Conservation (phyloP, 495 filamentous ascomycete species). For the Neurospora cerealis region DNA sequence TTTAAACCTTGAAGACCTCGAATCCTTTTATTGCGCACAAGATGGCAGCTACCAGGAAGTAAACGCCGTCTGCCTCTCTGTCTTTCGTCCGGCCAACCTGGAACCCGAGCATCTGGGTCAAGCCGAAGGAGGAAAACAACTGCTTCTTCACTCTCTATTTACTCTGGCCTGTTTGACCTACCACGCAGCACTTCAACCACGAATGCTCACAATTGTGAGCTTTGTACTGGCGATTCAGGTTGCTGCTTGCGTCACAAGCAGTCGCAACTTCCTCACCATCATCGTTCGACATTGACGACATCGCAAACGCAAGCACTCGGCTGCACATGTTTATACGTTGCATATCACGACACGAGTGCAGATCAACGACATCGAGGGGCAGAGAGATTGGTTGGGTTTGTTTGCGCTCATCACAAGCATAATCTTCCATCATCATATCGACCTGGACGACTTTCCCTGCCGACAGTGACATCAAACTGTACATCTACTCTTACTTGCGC, state of each 20-base stretch:
- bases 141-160: not conserved
- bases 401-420: not conserved
- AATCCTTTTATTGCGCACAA: not conserved
- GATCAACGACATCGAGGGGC: not conserved
- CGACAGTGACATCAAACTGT: not conserved
- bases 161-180: not conserved
- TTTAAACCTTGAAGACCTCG: not conserved
- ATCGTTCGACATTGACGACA: not conserved
- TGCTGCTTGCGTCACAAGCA: not conserved
- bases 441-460: not conserved
- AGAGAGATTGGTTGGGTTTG: not conserved
- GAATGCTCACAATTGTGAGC: not conserved
- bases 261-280: not conserved
- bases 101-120: not conserved
- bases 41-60: not conserved
- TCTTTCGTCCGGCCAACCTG: not conserved
- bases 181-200: not conserved
- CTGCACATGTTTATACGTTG: not conserved
- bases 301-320: not conserved
- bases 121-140: not conserved
- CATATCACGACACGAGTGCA: not conserved
- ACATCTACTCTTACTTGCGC: not conserved
- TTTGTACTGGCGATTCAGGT: not conserved
- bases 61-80: not conserved
- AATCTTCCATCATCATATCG: not conserved